phyloP scores from a whole-genome alignment of 2,329 filamentous ascomycete species.

The Hymenoscyphus salicellus region DNA sequence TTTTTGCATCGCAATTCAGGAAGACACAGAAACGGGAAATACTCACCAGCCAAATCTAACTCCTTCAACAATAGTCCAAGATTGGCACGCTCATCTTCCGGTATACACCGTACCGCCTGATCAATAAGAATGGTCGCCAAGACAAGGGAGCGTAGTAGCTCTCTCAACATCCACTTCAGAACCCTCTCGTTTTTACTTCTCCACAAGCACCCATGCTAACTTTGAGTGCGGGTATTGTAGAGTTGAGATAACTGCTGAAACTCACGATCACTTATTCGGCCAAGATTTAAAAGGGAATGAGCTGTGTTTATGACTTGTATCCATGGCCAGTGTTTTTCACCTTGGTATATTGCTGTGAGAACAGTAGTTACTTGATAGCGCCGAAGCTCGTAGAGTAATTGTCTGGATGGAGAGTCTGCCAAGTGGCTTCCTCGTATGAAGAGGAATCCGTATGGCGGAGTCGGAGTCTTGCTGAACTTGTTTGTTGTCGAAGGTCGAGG shows the following conservation, averaged over 20 bases:
- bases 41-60: not conserved
- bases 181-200: not conserved
- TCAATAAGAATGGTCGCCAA: not conserved
- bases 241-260: not conserved
- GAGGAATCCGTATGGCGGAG: not conserved
- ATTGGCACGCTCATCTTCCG: not conserved
- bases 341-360: not conserved
- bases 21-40: not conserved
- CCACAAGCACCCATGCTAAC: not conserved
- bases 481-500: not conserved
- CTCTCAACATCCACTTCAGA: not conserved
- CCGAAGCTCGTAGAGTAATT: not conserved
- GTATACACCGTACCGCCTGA: not conserved
- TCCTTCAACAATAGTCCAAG: not conserved
- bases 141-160: not conserved
- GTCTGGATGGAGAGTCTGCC: not conserved
- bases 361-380: not conserved
- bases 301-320: not conserved
- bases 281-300: not conserved
- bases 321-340: not conserved
- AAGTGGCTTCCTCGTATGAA: not conserved
- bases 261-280: not conserved
- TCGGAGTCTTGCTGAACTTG: not conserved
- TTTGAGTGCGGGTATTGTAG: not conserved
- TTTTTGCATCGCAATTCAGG: not conserved